Percentiles rank a stretch among this genome's conserved stretches.
These are phyloP conservation scores for Pleoardoris graminearum DNA, from an alignment of 2,329 filamentous ascomycete genomes.

Conservation along the genomic window DNA sequence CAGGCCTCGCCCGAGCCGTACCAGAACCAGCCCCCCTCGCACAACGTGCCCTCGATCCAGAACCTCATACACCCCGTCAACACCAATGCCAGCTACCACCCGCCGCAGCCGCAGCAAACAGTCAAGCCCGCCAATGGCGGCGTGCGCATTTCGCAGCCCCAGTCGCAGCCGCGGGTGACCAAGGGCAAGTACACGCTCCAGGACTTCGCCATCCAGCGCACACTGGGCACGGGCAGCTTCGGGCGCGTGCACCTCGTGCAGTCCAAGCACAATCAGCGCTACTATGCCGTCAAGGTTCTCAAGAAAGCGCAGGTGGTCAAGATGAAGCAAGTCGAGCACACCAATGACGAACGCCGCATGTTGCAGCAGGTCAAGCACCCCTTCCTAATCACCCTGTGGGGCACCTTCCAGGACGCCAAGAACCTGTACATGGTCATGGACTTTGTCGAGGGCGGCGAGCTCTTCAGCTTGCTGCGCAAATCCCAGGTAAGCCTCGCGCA, in stretches of 20 bases:
- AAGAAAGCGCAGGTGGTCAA: constrained; percentile 99
- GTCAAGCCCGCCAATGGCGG: constrained; percentile 42
- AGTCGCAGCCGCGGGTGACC: constrained; percentile 64
- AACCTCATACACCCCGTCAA: constrained; percentile 74
- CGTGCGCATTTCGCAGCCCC: constrained; percentile 39
- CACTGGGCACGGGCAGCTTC: constrained; percentile 94
- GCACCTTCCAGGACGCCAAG: constrained; percentile 92
- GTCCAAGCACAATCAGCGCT: constrained; percentile 96
- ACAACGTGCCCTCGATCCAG: constrained; percentile 79
- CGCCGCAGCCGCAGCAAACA: constrained; percentile 17
- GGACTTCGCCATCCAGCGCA: constrained; percentile 89
- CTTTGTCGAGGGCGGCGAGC: constrained; percentile 96
- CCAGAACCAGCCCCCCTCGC: constrained; percentile 49
- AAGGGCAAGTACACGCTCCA: constrained; percentile 95
- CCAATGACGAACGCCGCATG: constrained; percentile 96
- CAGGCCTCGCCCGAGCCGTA: constrained; percentile 37
- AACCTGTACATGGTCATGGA: constrained; percentile 99
- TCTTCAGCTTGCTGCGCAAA: constrained; percentile 93
- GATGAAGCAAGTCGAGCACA: constrained; percentile 99
- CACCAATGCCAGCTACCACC: constrained; percentile 34
- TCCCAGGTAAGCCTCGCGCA: constrained; percentile 70
- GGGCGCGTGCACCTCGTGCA: constrained; percentile 95
- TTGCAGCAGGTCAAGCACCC: constrained; percentile 95
- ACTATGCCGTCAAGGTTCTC: constrained; percentile 97
- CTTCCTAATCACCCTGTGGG: constrained; percentile 97